phyloP scores from a whole-genome alignment of 2,329 filamentous ascomycete species.

The Aspergillus niger region DNA sequence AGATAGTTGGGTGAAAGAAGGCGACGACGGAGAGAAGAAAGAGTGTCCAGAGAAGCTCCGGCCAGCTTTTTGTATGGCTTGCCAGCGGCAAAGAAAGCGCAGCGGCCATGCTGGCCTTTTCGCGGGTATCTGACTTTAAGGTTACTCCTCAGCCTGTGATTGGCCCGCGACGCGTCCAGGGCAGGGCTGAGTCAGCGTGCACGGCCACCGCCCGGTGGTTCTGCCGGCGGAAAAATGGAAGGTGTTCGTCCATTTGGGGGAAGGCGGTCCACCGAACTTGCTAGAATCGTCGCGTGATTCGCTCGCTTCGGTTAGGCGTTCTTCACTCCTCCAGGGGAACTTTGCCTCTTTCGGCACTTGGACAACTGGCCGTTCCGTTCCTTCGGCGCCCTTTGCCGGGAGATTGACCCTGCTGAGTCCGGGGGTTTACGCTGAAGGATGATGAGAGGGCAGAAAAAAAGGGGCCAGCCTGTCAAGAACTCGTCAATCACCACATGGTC shows the following conservation, averaged over 20 bases:
- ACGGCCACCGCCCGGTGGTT: constrained; percentile 27
- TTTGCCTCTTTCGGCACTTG: constrained; percentile 1
- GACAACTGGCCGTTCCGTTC: constrained; percentile 2
- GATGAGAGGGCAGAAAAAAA: no score
- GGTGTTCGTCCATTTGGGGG: constrained; percentile 4
- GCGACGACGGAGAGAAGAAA: constrained; percentile 23
- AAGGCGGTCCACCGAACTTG: constrained; percentile 33
- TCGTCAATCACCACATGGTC: background rate
- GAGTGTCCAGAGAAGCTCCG: constrained; percentile 19
- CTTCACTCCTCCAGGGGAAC: background rate
- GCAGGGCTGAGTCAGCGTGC: constrained; percentile 32
- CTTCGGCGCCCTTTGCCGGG: background rate
- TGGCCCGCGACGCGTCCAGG: constrained; percentile 31
- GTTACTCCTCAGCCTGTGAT: constrained; percentile 42
- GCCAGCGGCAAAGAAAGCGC: constrained; percentile 30
- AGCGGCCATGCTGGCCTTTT: constrained; percentile 51
- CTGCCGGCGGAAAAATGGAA: constrained; percentile 14
- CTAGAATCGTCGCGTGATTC: constrained; percentile 27
- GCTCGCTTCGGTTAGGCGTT: constrained; percentile 13
- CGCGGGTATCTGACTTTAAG: constrained; percentile 31
- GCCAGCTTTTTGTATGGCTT: constrained; percentile 35
- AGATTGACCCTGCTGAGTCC: no score
- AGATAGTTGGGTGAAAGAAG: constrained; percentile 12
- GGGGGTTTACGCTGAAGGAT: no score
- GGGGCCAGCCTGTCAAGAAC: no score